These are phyloP conservation scores for Trichoderma atroviride DNA, from an alignment of 2,329 filamentous ascomycete species.

Conservation along the genomic window DNA sequence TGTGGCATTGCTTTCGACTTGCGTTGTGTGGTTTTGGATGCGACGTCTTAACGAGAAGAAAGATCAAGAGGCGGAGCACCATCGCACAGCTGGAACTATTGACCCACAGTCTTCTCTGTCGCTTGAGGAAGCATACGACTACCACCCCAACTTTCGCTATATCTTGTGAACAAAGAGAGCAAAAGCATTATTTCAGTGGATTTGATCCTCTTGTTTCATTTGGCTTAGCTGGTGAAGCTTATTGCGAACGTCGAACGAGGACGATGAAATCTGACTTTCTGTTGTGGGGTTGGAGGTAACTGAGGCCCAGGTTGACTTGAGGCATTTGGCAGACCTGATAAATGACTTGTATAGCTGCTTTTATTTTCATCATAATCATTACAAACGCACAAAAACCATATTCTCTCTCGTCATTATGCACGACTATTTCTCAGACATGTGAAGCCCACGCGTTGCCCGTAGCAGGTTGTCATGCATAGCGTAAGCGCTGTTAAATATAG, in stretches of 20 bases:
- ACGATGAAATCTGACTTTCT: background rate
- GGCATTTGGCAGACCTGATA: no score
- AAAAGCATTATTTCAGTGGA: background rate
- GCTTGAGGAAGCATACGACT: slow-evolving; percentile 12
- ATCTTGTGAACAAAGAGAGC: background rate
- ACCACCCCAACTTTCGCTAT: slow-evolving; percentile 5
- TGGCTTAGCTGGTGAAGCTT: background rate
- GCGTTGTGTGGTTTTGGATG: background rate
- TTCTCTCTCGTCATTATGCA: background rate
- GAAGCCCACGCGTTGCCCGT: no score
- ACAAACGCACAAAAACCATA: background rate
- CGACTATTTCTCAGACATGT: background rate
- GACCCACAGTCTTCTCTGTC: background rate
- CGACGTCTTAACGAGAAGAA: background rate
- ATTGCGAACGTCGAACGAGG: background rate
- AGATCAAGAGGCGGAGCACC: background rate
- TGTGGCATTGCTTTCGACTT: background rate
- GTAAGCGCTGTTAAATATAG: background rate
- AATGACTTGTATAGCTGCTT: background rate
- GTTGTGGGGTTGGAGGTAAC: background rate
- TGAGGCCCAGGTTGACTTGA: no score
- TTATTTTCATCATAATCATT: background rate
- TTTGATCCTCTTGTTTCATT: background rate
- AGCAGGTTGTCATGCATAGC: background rate
- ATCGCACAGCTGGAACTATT: slow-evolving; percentile 1